Evolutionary conservation across 2,329 filamentous ascomycete species (phyloP), one percentile per base, ranked within the genome.

Genomic region (Lasiodiplodia hormozganensis): DNA sequence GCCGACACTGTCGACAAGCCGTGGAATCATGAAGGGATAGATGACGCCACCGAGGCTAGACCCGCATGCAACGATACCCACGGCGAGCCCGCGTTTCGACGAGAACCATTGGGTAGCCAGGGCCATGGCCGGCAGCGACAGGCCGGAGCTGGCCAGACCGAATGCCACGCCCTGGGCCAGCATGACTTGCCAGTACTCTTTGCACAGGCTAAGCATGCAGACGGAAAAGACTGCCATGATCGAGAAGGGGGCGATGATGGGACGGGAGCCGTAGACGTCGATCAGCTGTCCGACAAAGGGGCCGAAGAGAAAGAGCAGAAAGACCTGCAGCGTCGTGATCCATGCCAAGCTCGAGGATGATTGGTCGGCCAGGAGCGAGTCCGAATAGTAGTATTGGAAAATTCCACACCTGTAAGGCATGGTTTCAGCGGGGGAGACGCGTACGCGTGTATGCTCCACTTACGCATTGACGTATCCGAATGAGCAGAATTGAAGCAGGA

Each of bases 251-350:
- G 85, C 57, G 2, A 88, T 73, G 0, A 90, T 77, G 52, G 77
- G 82, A n/a, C 85, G 81, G 0, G 88, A 86, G 0, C 89, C 89
- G 66, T 86, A 86, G 54, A 78, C 84, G 72, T 91, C 89, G 70
- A 85, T 89, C 0, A 89, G 53, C 28, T 84, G 85, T 2, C 89
- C 89, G 34, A 87, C 82, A 10, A 90, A 70, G 0, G 87, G 86
- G 0, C 88, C 87, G 21, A 70, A 57, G 71, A 82, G 21, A 21
- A 67, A 70, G 10, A 65, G 54, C 36, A 71, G 67, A 21, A 69
- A 57, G 31, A 70, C 10, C 43, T 68, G 65, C 14, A 70, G 53
- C 0, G 78, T 77, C 4, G 77, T 76, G 38, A 81, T 82, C 80
- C 80, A 82, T 18, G 79, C 70, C 23, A 82, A 75, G 7, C 71